Conservation (phyloP, 768 basidiomycete species). For the Lactarius sanguifluus region DNA sequence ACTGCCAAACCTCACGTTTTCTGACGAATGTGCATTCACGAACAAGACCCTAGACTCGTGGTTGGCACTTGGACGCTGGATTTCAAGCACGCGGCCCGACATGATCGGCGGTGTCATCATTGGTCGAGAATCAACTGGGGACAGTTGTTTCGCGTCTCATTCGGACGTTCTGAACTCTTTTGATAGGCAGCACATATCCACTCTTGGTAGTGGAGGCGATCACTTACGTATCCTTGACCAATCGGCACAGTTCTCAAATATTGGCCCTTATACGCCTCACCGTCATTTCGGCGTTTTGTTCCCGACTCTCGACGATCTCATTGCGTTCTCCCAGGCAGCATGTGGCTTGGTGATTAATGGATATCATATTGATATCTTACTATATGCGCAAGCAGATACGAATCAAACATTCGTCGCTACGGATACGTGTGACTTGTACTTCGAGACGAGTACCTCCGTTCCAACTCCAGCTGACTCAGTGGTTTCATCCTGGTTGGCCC, state of each 20-base stretch:
- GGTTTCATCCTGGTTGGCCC: conserved; percentile 28
- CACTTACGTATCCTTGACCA: conserved; percentile 9
- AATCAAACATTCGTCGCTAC: conserved; percentile 19
- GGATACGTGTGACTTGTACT: conserved; percentile 16
- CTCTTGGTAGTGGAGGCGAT: conserved; percentile 5
- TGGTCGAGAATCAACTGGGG: conserved; percentile 17
- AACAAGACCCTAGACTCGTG: conserved; percentile 32
- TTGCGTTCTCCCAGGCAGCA: conserved; percentile 24
- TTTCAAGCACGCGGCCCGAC: conserved; percentile 34
- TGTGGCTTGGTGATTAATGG: conserved; percentile 24
- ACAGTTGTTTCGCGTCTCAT: conserved; percentile 23
- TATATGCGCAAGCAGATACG: conserved; percentile 21
- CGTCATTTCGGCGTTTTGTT: conserved; percentile 25
- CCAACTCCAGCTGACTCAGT: not conserved
- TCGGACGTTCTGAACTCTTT: conserved; percentile 9
- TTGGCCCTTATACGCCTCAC: not conserved
- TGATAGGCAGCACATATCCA: conserved; percentile 12
- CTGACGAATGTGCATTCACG: conserved; percentile 32
- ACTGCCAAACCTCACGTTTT: conserved; percentile 38
- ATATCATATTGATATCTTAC: conserved; percentile 24
- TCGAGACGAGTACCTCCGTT: conserved; percentile 11
- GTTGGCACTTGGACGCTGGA: conserved; percentile 34
- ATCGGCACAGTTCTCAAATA: not conserved
- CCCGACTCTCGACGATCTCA: conserved; percentile 22
- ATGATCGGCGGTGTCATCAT: conserved; percentile 43